Conservation (phyloP, 2,329 filamentous ascomycete genomes). For the Epichloe baconii region DNA sequence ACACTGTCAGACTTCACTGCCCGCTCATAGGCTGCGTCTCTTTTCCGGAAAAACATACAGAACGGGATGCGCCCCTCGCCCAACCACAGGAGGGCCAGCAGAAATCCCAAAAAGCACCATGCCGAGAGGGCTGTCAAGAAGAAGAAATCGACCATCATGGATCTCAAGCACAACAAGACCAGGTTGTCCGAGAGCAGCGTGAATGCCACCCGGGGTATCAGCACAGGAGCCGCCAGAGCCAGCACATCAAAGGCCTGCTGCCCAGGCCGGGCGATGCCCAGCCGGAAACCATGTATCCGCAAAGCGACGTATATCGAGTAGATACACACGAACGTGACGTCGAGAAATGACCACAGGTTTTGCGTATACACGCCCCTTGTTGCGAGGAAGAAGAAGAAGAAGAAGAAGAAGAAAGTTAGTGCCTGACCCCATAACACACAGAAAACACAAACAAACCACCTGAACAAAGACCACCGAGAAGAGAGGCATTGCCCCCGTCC, state of each 20-base stretch:
- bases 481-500: neutral
- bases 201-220: slow-evolving; percentile 69
- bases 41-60: slow-evolving; percentile 27
- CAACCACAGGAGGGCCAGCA: slow-evolving; percentile 69
- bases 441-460: too few relatives aligned
- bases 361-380: slow-evolving; percentile 69
- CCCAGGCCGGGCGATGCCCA: slow-evolving; percentile 31
- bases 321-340: slow-evolving; percentile 63
- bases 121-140: slow-evolving; percentile 59
- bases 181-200: slow-evolving; percentile 75
- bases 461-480: too few relatives aligned
- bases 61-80: slow-evolving; percentile 46
- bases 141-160: slow-evolving; percentile 81
- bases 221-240: slow-evolving; percentile 64
- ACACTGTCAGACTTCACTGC: neutral
- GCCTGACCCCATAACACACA: neutral
- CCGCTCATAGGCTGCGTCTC: neutral
- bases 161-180: slow-evolving; percentile 65
- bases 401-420: neutral
- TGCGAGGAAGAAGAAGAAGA: too few relatives aligned
- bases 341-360: slow-evolving; percentile 79
- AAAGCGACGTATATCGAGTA: slow-evolving; percentile 56
- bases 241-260: slow-evolving; percentile 66
- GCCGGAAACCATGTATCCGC: slow-evolving; percentile 50
- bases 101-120: slow-evolving; percentile 78